Evolutionary conservation across 805 yeast species (phyloP).

Genomic region (Kluyveromyces wickerhamii): DNA sequence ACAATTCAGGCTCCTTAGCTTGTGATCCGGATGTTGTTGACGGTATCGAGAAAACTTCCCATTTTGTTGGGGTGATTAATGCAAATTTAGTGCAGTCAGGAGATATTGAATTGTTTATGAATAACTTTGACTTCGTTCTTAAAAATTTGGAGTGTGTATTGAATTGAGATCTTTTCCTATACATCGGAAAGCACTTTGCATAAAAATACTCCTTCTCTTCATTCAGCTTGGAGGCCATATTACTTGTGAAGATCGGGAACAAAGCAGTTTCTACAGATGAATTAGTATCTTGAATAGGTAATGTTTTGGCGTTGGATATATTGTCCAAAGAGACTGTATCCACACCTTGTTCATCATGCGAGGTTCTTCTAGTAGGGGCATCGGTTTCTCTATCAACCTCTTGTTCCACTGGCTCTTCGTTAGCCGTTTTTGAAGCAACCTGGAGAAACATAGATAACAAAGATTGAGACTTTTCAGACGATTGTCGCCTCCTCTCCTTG

Average conservation of each 20-base stretch:
- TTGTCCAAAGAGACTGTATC: conserved; percentile 11
- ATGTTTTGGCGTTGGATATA: conserved; percentile 19
- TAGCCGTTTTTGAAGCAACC: conserved; percentile 19
- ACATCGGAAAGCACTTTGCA: conserved; percentile 76
- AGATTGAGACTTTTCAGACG: conserved; percentile 19
- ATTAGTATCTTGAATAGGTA: conserved; percentile 15
- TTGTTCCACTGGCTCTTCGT: conserved; percentile 4
- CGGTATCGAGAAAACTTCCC: conserved; percentile 63
- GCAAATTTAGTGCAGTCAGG: conserved; percentile 60
- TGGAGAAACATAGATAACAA: conserved; percentile 29
- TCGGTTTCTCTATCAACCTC: conserved; percentile 1
- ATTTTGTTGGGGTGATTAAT: conserved; percentile 55
- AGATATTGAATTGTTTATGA: conserved; percentile 52
- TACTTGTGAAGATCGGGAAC: conserved; percentile 4
- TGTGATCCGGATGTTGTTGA: conserved; percentile 34
- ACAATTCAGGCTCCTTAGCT: conserved; percentile 39
- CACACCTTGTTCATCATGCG: neutral
- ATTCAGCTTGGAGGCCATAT: conserved; percentile 13
- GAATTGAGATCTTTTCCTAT: conserved; percentile 52
- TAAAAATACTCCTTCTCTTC: conserved; percentile 55
- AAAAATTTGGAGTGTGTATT: conserved; percentile 46
- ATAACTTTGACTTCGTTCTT: conserved; percentile 39
- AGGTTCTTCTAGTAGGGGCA: neutral
- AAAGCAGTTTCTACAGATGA: conserved; percentile 4
- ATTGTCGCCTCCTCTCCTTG: conserved; percentile 5